These are phyloP conservation scores for Yamadazyma jaroonii DNA, from an alignment of 1,139 yeast genomes.

Conservation along the genomic window DNA sequence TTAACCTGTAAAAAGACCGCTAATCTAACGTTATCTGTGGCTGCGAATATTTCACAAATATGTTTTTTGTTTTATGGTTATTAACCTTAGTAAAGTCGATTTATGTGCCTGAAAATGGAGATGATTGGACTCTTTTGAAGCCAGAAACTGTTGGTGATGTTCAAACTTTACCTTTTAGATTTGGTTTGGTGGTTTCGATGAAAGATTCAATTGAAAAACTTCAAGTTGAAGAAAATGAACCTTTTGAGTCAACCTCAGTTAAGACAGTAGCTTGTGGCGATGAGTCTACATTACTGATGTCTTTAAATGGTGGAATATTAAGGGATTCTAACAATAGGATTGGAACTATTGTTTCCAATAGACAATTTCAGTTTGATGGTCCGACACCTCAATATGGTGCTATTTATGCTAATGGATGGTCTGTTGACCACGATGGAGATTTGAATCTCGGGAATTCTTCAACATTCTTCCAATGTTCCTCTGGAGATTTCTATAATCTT, in stretches of 20 bases:
- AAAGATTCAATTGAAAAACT: slow-evolving; percentile 21
- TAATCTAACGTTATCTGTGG: slow-evolving; percentile 4
- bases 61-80: slow-evolving; percentile 3
- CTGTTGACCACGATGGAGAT: slow-evolving; percentile 33
- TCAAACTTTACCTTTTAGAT: slow-evolving; percentile 27
- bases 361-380: slow-evolving; percentile 47
- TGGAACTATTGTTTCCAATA: slow-evolving; percentile 42
- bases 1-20: too few species aligned
- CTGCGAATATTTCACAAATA: slow-evolving; percentile 2
- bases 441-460: slow-evolving; percentile 35
- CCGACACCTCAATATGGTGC: slow-evolving; percentile 45
- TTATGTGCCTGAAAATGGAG: slow-evolving; percentile 32
- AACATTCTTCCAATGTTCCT: slow-evolving; percentile 41
- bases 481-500: slow-evolving; percentile 42
- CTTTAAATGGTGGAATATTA: slow-evolving; percentile 31
- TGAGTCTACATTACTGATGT: slow-evolving; percentile 30
- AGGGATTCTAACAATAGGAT: slow-evolving; percentile 34
- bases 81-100: slow-evolving; percentile 9
- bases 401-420: slow-evolving; percentile 44
- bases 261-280: slow-evolving; percentile 34
- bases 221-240: slow-evolving; percentile 10
- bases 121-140: slow-evolving; percentile 33
- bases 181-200: slow-evolving; percentile 38
- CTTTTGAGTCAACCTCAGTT: slow-evolving; percentile 17
- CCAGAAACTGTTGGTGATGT: slow-evolving; percentile 23